Percentiles rank a stretch among this genome's conserved stretches.
phyloP scores from a whole-genome alignment of 2,329 filamentous ascomycete species.

The Berkeleyomyces rouxiae region DNA sequence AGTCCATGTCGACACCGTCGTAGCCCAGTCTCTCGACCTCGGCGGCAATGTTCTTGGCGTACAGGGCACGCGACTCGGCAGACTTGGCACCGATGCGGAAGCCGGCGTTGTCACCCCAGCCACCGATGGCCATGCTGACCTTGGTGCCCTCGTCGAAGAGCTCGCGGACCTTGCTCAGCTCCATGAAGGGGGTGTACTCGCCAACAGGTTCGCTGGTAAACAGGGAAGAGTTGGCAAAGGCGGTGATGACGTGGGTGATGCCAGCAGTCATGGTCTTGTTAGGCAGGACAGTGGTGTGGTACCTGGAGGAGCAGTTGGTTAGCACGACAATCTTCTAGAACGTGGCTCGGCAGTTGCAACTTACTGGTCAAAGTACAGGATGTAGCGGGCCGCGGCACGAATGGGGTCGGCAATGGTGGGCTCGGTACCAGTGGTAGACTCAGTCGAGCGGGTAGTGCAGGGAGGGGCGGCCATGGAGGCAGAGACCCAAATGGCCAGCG shows the following conservation, averaged over 20 bases:
- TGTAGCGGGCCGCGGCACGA: background rate
- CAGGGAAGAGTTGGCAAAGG: constrained; percentile 38
- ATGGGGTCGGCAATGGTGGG: background rate
- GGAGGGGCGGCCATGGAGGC: background rate
- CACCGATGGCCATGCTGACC: constrained; percentile 54
- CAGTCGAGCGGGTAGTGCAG: background rate
- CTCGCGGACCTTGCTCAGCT: constrained; percentile 21
- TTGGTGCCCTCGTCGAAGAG: constrained; percentile 37
- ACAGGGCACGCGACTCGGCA: constrained; percentile 34
- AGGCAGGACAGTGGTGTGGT: background rate
- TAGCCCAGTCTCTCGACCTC: constrained; percentile 46
- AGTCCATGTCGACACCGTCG: constrained; percentile 50
- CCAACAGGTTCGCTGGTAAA: constrained; percentile 28
- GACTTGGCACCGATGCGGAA: constrained; percentile 41
- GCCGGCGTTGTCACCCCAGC: constrained; percentile 53
- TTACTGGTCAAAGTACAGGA: background rate
- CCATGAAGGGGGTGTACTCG: constrained; percentile 37
- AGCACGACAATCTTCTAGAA: background rate
- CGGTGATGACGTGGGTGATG: constrained; percentile 42
- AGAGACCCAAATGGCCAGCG: background rate
- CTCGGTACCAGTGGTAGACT: background rate
- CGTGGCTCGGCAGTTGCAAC: background rate
- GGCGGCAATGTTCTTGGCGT: constrained; percentile 44
- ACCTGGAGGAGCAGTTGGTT: background rate
- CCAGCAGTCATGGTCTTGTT: background rate